phyloP scores from a whole-genome alignment of 75 land plant species.

The Selaginella tamariscina region DNA sequence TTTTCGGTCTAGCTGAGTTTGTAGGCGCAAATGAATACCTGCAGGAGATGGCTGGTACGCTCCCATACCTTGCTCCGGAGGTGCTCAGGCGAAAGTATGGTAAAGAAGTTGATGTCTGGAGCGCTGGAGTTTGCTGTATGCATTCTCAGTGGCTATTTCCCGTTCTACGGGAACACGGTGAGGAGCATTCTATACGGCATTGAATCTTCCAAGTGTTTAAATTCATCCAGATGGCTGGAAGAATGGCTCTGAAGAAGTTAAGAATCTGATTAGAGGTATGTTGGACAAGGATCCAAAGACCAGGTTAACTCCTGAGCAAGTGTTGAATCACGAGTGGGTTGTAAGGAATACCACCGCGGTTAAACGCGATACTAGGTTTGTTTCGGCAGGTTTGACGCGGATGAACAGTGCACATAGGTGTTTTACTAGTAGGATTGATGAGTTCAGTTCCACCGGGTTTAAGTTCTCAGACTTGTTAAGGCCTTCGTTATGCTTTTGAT shows the following conservation, averaged over 20 bases:
- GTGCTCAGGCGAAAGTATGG: neutral
- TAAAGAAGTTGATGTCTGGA: constrained; percentile 3
- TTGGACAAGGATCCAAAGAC: neutral
- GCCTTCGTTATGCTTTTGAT: too few relatives aligned
- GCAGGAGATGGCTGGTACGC: neutral
- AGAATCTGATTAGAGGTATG: constrained; percentile 8
- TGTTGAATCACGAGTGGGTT: constrained; percentile 7
- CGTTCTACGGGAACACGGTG: constrained; percentile 1
- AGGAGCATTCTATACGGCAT: neutral
- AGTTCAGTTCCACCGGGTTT: too few relatives aligned
- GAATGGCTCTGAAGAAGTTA: neutral
- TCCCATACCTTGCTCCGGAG: neutral
- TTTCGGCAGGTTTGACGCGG: too few relatives aligned
- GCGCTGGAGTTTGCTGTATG: neutral
- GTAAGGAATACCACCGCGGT: neutral
- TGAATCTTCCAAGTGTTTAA: neutral
- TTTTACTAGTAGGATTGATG: too few relatives aligned
- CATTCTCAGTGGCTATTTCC: neutral
- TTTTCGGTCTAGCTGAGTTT: neutral
- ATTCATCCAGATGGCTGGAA: neutral
- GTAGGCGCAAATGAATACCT: neutral
- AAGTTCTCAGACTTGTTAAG: too few relatives aligned
- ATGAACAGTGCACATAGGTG: too few relatives aligned
- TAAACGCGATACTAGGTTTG: too few relatives aligned
- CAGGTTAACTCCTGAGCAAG: constrained; percentile 10